Evolutionary conservation across 2,329 filamentous ascomycete species (phyloP).

Genomic region (Sclerotinia trifoliorum): DNA sequence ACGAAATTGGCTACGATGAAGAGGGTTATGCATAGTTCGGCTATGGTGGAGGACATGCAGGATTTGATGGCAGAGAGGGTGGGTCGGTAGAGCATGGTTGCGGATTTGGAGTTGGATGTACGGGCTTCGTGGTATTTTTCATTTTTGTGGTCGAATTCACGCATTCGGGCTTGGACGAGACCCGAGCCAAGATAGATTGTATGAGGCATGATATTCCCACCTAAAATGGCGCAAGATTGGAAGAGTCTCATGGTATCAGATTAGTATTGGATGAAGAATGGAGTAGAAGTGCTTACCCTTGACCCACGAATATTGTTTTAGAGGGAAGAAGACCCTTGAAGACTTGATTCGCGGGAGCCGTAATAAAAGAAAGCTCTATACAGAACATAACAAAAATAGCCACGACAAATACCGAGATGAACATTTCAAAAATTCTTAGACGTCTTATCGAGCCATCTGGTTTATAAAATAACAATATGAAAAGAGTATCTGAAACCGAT

Average conservation of each 20-base stretch:
- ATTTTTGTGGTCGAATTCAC: conserved; percentile 58
- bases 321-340: conserved; percentile 64
- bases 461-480: conserved; percentile 64
- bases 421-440: conserved; percentile 59
- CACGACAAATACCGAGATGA: conserved; percentile 60
- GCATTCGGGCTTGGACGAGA: conserved; percentile 64
- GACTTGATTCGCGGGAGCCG: conserved; percentile 54
- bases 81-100: conserved; percentile 62
- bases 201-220: conserved; percentile 72
- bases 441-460: conserved; percentile 56
- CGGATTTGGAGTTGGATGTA: conserved; percentile 31
- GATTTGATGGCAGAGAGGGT: conserved; percentile 67
- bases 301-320: conserved; percentile 51
- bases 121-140: conserved; percentile 47
- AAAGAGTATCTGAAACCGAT: conserved; percentile 64
- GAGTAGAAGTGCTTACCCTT: conserved; percentile 45
- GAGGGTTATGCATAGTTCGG: conserved; percentile 67
- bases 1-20: conserved; percentile 81
- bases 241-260: conserved; percentile 47
- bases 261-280: conserved; percentile 18
- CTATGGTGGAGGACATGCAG: conserved; percentile 69
- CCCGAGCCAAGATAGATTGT: conserved; percentile 68
- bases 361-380: conserved; percentile 62
- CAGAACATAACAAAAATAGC: conserved; percentile 68
- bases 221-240: conserved; percentile 71